phyloP scores from a whole-genome alignment of 345 rosid genomes.

The Salix purpurea region DNA sequence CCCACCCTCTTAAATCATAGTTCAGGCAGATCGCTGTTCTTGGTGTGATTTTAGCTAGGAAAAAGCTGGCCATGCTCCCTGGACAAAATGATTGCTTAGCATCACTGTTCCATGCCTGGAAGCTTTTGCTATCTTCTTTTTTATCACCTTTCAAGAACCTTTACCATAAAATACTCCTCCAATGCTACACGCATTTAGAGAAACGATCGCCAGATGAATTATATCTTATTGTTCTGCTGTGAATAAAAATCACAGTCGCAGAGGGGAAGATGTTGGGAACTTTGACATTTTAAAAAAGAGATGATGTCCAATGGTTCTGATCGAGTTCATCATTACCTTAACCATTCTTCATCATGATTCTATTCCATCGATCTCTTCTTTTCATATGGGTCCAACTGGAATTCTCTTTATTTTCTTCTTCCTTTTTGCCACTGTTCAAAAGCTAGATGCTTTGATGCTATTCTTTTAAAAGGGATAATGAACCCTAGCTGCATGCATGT shows the following conservation, averaged over 20 bases:
- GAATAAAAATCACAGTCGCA: background rate
- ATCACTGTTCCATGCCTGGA: slow-evolving; percentile 27
- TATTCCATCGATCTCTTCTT: slow-evolving; percentile 42
- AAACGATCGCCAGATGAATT: slow-evolving; percentile 4
- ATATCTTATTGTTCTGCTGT: slow-evolving; percentile 1
- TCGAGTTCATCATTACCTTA: slow-evolving; percentile 13
- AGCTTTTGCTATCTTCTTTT: slow-evolving; percentile 24
- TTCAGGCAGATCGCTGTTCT: slow-evolving; percentile 15
- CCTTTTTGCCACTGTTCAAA: slow-evolving; percentile 17
- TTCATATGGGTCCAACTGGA: slow-evolving; percentile 38
- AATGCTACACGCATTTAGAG: slow-evolving; percentile 4
- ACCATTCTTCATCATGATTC: slow-evolving; percentile 44
- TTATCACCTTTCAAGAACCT: slow-evolving; percentile 24
- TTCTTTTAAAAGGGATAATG: slow-evolving; percentile 1
- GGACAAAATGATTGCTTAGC: slow-evolving; percentile 51
- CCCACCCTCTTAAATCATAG: slow-evolving; percentile 21
- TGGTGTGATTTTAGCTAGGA: slow-evolving; percentile 14
- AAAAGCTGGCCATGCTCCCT: slow-evolving; percentile 30
- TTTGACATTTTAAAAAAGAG: background rate
- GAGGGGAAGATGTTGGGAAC: background rate
- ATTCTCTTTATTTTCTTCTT: slow-evolving; percentile 33
- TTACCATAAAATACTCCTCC: slow-evolving; percentile 15
- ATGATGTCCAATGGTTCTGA: slow-evolving; percentile 7
- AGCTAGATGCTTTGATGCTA: slow-evolving; percentile 27
- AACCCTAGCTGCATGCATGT: background rate